Evolutionary conservation across 345 rosid genomes (phyloP), one percentile per base, ranked within the genome.

Genomic region (Linum lewisii): DNA sequence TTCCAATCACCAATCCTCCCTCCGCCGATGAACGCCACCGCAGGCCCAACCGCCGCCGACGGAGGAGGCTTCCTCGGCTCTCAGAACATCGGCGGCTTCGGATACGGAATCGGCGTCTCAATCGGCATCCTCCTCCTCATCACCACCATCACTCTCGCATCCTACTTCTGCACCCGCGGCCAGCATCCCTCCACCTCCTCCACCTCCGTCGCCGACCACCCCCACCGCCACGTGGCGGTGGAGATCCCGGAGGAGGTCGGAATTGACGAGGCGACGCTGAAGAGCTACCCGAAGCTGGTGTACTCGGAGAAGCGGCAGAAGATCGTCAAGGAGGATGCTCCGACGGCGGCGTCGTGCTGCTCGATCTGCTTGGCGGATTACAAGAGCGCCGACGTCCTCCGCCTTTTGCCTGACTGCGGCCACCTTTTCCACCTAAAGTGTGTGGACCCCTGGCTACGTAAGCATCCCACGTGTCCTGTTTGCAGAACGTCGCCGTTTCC

Each of bases 291-390:
- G 5, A 88, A 72, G 81, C 44, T 88, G 60, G 76, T 72, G 0
- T 92, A 86, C 45, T 81, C 91, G 0, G 91, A 86, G 68, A 62
- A 62, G 0, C 58, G 51, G 61, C 62, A 67, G 54, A 65, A 38
- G 21, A 81, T 67, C 63, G 7, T 29, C 34, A 29, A 29, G 34
- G 34, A 29, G 34, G 34, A 29, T 8, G 34, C 34, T 29, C 34
- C 34, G 34, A 72, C 90, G 0, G 74, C 93, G 0, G 68, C 86
- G 3, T 51, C 69, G 3, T 86, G 94, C 64, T 93, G 99, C 62
- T 78, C 95, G 0, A 80, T 93, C 0, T 93, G 99, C 34, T 70
- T 93, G 75, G 89, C 82, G 14, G 99, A 93, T 69, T 93, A 88
- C 73, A 83, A 76, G 51, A 65, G 60, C 19, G 62, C 66, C 0